Conservation (phyloP, 106 monocot genomes). For the Cymbidium sinense region DNA sequence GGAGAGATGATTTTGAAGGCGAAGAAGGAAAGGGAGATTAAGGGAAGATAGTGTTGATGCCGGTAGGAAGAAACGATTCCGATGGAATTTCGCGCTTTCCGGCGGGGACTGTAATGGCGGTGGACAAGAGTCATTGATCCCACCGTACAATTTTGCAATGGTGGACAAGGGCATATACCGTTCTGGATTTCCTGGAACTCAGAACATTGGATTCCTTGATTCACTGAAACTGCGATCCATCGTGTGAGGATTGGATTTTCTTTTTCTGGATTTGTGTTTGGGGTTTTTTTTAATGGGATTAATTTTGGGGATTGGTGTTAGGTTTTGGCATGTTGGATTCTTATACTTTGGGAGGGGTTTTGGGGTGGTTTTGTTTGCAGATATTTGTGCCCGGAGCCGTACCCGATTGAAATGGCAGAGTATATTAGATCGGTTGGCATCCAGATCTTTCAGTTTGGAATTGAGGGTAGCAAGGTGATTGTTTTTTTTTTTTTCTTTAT, state of each 20-base stretch:
- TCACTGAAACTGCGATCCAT: constrained; percentile 48
- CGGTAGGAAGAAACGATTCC: background rate
- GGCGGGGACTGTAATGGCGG: background rate
- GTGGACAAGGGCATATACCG: constrained; percentile 85
- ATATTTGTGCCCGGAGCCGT: constrained; percentile 70
- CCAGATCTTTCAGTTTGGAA: constrained; percentile 43
- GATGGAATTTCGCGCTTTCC: background rate
- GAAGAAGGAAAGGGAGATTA: background rate
- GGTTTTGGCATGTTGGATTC: background rate
- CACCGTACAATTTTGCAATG: constrained; percentile 70
- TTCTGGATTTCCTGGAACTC: constrained; percentile 46
- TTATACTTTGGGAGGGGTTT: background rate
- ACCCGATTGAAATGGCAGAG: constrained; percentile 42
- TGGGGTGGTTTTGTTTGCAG: constrained; percentile 13
- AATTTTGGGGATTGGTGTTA: background rate
- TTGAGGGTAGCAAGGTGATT: constrained; percentile 57
- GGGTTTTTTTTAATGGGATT: constrained; percentile 1
- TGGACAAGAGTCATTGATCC: constrained; percentile 10
- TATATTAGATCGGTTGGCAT: constrained; percentile 40
- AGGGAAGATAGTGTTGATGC: background rate
- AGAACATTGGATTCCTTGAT: constrained; percentile 61
- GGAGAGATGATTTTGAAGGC: background rate
- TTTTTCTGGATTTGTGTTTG: background rate
- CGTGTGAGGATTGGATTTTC: constrained; percentile 30
- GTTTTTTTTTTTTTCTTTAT: background rate